Conservation (phyloP, 2,329 filamentous ascomycete genomes). For the Ophiostoma ips region DNA sequence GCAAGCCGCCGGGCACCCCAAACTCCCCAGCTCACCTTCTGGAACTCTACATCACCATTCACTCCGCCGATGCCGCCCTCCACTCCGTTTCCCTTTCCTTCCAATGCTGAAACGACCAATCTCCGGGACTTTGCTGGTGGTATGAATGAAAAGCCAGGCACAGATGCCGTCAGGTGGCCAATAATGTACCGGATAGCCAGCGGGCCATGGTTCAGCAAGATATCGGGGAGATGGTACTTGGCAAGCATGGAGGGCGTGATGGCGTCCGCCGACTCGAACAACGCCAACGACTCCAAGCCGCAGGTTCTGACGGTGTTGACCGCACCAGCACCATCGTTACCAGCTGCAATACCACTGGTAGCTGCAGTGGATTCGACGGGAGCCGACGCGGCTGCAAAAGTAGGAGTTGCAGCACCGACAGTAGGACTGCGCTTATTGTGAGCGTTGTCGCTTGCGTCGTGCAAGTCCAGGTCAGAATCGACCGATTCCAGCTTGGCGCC, state of each 20-base stretch:
- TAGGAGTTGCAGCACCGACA: background rate
- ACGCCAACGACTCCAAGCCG: slow-evolving; percentile 7
- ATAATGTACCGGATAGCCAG: slow-evolving; percentile 91
- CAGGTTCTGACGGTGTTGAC: background rate
- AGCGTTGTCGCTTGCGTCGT: slow-evolving; percentile 45
- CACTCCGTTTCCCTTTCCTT: slow-evolving; percentile 52
- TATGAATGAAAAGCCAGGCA: slow-evolving; percentile 83
- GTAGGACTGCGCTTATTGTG: background rate
- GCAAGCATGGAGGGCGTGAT: slow-evolving; percentile 80
- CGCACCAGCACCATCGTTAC: background rate
- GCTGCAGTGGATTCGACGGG: background rate
- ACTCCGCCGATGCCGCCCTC: slow-evolving; percentile 39
- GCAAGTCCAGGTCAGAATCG: slow-evolving; percentile 79
- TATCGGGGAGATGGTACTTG: slow-evolving; percentile 79
- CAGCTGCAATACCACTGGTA: background rate
- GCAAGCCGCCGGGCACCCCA: slow-evolving; percentile 67
- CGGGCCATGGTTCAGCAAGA: slow-evolving; percentile 78
- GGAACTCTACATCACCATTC: slow-evolving; percentile 65
- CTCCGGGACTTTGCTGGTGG: slow-evolving; percentile 80
- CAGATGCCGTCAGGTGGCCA: slow-evolving; percentile 81
- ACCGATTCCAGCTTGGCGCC: slow-evolving; percentile 41
- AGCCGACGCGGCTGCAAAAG: background rate
- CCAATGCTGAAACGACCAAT: slow-evolving; percentile 81
- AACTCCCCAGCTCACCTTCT: slow-evolving; percentile 94
- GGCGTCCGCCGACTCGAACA: slow-evolving; percentile 58